phyloP scores from a whole-genome alignment of 257 asterid species.

The Salvia rosmarinus region DNA sequence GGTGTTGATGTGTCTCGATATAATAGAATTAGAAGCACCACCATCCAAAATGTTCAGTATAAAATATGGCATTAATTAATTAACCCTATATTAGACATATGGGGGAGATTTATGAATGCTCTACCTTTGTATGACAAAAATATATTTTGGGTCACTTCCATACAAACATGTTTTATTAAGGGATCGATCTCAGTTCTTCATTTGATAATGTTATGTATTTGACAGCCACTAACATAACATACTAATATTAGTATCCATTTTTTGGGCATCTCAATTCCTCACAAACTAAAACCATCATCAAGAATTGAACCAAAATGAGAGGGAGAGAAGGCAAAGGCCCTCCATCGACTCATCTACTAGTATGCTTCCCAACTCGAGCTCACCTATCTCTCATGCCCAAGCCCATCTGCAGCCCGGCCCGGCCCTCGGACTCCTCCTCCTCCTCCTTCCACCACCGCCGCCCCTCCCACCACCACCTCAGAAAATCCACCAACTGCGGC shows the following conservation, averaged over 20 bases:
- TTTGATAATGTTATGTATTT: too few relatives aligned
- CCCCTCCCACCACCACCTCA: slow-evolving; percentile 29
- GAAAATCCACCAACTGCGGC: slow-evolving; percentile 38
- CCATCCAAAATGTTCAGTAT: too few relatives aligned
- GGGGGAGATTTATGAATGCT: too few relatives aligned
- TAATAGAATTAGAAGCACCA: neutral
- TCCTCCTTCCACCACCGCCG: slow-evolving; percentile 33
- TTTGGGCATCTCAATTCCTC: neutral
- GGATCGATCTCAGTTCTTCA: too few relatives aligned
- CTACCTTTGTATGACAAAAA: too few relatives aligned
- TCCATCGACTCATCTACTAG: slow-evolving; percentile 73
- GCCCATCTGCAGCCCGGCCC: slow-evolving; percentile 79
- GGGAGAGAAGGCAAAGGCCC: slow-evolving; percentile 76
- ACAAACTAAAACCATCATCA: neutral
- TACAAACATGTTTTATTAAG: too few relatives aligned
- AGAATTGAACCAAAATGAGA: slow-evolving; percentile 45
- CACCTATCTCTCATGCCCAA: slow-evolving; percentile 81
- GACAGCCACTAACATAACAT: too few relatives aligned
- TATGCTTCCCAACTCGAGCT: slow-evolving; percentile 85
- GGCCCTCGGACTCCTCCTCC: slow-evolving; percentile 48
- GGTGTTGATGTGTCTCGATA: neutral
- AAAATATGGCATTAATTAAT: too few relatives aligned
- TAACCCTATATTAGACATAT: neutral
- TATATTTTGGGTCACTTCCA: too few relatives aligned
- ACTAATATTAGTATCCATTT: too few relatives aligned